Evolutionary conservation across 768 basidiomycete species (phyloP).

Genomic region (Neoboletus brunneissimus): DNA sequence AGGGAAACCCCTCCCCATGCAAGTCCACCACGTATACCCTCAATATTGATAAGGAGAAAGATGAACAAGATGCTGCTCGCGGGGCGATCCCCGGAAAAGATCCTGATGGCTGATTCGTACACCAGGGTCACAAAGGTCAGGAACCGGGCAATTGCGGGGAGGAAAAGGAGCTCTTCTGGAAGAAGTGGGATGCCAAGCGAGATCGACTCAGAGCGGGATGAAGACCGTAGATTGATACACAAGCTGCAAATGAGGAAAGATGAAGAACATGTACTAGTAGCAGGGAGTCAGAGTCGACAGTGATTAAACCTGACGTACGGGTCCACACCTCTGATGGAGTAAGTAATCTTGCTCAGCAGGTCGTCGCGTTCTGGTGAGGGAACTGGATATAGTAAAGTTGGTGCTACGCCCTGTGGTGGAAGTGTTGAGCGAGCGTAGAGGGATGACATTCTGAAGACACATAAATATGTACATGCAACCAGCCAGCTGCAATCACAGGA

Average conservation of each 20-base stretch:
- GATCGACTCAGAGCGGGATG: slow-evolving; percentile 86
- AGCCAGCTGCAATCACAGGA: no score
- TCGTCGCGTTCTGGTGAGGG: slow-evolving; percentile 59
- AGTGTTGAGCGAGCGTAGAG: background rate
- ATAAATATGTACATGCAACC: no score
- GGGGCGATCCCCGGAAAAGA: slow-evolving; percentile 48
- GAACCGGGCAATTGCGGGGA: slow-evolving; percentile 74
- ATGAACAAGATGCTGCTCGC: slow-evolving; percentile 57
- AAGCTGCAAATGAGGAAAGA: slow-evolving; percentile 42
- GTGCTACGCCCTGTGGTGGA: slow-evolving; percentile 68
- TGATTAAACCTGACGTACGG: slow-evolving; percentile 6
- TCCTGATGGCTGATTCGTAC: slow-evolving; percentile 65
- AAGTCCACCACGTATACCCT: slow-evolving; percentile 90
- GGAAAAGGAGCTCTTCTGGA: slow-evolving; percentile 60
- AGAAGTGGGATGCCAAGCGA: slow-evolving; percentile 81
- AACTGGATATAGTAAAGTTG: slow-evolving; percentile 85
- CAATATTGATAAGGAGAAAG: slow-evolving; percentile 76
- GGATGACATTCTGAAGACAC: no score
- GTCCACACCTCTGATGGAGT: slow-evolving; percentile 67
- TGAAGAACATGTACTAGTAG: background rate
- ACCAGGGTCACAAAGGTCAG: slow-evolving; percentile 59
- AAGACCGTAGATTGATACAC: slow-evolving; percentile 92
- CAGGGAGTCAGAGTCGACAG: slow-evolving; percentile 3
- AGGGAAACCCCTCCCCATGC: slow-evolving; percentile 68
- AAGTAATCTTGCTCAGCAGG: slow-evolving; percentile 73